Conservation (phyloP, 2,329 filamentous ascomycete genomes). For the Calonectria henricotiae region DNA sequence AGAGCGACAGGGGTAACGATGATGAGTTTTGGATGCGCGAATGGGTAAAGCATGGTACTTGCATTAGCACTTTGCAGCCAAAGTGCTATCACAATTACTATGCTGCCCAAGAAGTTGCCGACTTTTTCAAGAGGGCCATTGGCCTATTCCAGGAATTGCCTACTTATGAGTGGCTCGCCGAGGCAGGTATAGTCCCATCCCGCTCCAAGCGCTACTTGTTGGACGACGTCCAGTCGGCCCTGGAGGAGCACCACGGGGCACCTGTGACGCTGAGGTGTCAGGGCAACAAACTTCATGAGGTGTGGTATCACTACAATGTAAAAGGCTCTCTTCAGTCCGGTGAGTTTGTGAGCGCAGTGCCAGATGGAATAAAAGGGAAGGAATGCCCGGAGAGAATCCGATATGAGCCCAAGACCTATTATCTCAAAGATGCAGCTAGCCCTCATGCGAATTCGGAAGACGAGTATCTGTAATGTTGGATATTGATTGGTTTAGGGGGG, state of each 20-base stretch:
- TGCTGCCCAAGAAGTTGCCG: neutral
- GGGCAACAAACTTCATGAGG: neutral
- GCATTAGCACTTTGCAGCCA: neutral
- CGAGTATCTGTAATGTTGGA: neutral
- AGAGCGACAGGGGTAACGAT: neutral
- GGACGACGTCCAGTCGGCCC: neutral
- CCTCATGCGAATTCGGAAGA: neutral
- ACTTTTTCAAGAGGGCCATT: neutral
- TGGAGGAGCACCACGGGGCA: neutral
- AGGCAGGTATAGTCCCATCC: neutral
- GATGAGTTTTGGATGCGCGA: neutral
- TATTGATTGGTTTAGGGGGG: too few relatives aligned
- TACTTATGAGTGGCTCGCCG: neutral
- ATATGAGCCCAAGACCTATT: neutral
- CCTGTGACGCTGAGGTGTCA: neutral
- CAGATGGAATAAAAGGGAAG: neutral
- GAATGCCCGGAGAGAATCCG: neutral
- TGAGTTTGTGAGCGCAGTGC: neutral
- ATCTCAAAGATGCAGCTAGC: neutral
- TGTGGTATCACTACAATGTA: constrained; percentile 12
- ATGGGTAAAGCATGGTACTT: constrained; percentile 16
- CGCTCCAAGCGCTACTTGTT: neutral
- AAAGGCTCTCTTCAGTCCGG: constrained; percentile 1
- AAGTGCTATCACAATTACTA: neutral
- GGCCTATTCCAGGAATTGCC: neutral